Evolutionary conservation across 768 basidiomycete species (phyloP).

Genomic region (Agrocybe chaxingu): DNA sequence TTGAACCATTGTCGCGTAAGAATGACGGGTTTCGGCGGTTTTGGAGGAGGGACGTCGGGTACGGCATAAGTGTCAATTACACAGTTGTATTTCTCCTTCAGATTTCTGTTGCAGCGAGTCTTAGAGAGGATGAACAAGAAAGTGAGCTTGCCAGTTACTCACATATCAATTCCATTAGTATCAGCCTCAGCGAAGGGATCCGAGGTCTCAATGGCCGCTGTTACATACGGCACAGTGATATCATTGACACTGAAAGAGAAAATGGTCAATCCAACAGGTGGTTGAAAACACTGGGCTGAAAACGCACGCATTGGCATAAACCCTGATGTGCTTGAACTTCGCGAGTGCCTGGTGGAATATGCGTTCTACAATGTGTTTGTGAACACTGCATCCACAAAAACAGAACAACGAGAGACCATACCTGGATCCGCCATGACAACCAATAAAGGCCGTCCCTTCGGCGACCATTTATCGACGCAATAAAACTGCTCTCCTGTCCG

Average conservation of each 20-base stretch:
- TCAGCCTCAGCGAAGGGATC: conserved; percentile 63
- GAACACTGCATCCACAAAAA: conserved; percentile 1
- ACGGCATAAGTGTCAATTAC: conserved; percentile 52
- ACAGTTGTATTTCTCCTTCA: conserved; percentile 53
- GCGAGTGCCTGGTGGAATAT: conserved; percentile 74
- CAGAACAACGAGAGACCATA: conserved; percentile 21
- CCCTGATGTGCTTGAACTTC: conserved; percentile 62
- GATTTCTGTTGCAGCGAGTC: conserved; percentile 36
- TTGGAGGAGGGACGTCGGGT: conserved; percentile 40
- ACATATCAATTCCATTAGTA: conserved; percentile 63
- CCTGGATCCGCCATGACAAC: conserved; percentile 82
- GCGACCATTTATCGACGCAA: conserved; percentile 69
- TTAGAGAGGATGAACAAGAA: neutral
- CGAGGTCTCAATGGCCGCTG: conserved; percentile 64
- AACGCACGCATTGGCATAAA: conserved; percentile 80
- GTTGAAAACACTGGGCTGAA: neutral
- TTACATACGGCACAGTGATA: conserved; percentile 78
- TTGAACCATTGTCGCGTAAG: conserved; percentile 46
- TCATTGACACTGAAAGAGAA: conserved; percentile 56
- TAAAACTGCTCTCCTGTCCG: conserved; percentile 82
- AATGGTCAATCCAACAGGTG: conserved; percentile 1
- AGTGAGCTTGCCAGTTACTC: conserved; percentile 17
- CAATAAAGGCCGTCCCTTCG: conserved; percentile 61
- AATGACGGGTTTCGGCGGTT: conserved; percentile 32
- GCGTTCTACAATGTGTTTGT: conserved; percentile 39